Base-by-base conservation (phyloP, 1,284 basidiomycete genomes). In the Moesziomyces sp. region DNA sequence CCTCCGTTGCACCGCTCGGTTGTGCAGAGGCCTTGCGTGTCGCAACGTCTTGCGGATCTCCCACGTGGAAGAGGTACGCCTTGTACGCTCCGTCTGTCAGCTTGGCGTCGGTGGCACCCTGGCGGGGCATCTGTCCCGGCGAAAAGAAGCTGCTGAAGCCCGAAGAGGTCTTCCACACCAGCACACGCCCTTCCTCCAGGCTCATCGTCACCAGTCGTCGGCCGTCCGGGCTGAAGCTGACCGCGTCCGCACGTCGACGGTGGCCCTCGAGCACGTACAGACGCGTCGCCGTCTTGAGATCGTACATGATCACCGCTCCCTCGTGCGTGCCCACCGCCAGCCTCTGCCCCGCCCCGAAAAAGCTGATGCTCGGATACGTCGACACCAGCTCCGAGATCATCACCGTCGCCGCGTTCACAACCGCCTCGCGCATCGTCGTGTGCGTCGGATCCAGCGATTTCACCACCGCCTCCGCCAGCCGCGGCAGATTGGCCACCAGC, bases 181-280 rank as follows among this genome's bases (percentile, higher is more conserved):
- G 58, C 43, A 82, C 77, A 10, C 59, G 44, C 5, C 64, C 94
- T 81, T 97, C 94, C 67, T 91, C 91, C 18, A 98, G 86, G 1
- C 92, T 94, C 9, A 94, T 86, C 0, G 94, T 96, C 23, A 97
- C 90, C 14, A 99, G 87, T 18, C 97, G 87, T 19, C 94, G 87
- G 0, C 97, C 96, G 81, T 99, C 97, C 0, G 93, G 92, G 3
- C 93, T 94, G 84, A 97, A 98, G 45, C 69, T 63, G 26, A 67
- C 69, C 3, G 68, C 78, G 13, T 67, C 68, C 0, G 78, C 60
- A 0, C 64, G 52, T 6, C 55, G 53, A 16, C 64, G 49, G 47
- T 97, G 95, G 0, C 93, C 91, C 79, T 98, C 95, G 10, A 99
- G 89, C 0, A 99, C 93, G 82, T 97, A 98, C 8, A 99, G 87